These are phyloP conservation scores for Tetrapisispora namnaoensis DNA, from an alignment of 805 yeast genomes.

Conservation along the genomic window DNA sequence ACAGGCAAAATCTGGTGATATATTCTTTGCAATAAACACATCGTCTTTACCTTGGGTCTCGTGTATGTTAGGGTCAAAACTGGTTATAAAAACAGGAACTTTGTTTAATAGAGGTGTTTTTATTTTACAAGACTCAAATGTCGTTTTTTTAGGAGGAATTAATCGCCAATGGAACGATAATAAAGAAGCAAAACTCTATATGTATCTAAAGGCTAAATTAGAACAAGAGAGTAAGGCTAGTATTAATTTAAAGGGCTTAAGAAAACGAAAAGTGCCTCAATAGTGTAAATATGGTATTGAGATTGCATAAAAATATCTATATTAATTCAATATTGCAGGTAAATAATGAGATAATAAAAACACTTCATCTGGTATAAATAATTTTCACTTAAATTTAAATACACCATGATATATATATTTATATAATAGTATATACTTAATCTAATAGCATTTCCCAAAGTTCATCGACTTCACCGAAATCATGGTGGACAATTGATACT, in stretches of 20 bases:
- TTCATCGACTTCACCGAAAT: conserved; percentile 60
- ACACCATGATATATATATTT: not conserved
- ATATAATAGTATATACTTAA: conserved; percentile 1
- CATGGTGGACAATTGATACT: conserved; percentile 83
- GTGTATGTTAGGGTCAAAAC: conserved; percentile 48
- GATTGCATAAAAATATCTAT: not conserved
- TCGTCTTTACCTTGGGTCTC: conserved; percentile 41
- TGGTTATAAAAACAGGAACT: conserved; percentile 43
- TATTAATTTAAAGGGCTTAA: not conserved
- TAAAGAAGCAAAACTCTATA: conserved; percentile 25
- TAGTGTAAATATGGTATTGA: no score
- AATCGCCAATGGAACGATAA: conserved; percentile 33
- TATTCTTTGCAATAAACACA: conserved; percentile 49
- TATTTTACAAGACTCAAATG: conserved; percentile 21
- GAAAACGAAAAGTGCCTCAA: conserved; percentile 12
- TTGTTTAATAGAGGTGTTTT: conserved; percentile 38
- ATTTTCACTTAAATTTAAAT: no score
- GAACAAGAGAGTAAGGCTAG: conserved; percentile 1
- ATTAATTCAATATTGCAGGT: not conserved
- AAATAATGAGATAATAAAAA: not conserved
- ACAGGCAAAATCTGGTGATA: conserved; percentile 42
- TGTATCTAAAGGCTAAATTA: conserved; percentile 23
- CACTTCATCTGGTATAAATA: not conserved
- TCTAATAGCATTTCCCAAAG: conserved; percentile 58
- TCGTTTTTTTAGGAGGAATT: conserved; percentile 32